Conservation (phyloP, 2,329 filamentous ascomycete genomes). For the Penicillium sp. region DNA sequence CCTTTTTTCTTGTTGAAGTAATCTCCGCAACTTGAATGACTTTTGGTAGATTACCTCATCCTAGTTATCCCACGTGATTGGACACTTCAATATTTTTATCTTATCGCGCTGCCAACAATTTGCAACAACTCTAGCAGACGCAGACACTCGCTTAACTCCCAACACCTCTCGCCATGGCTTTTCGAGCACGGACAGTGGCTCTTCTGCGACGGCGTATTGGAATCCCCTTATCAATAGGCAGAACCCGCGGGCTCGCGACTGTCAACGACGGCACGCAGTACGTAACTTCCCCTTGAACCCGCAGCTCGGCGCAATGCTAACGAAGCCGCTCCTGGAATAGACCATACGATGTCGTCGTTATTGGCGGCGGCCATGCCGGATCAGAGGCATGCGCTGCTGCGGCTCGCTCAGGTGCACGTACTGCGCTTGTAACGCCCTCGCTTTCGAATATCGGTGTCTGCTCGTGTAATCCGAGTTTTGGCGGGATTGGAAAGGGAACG, state of each 20-base stretch:
- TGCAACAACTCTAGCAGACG: no score
- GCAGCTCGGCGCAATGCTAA: conserved; percentile 11
- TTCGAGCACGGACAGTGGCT: conserved; percentile 36
- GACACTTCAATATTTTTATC: conserved; percentile 21
- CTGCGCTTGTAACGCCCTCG: conserved; percentile 86
- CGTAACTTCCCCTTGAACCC: conserved; percentile 10
- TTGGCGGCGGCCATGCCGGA: conserved; percentile 94
- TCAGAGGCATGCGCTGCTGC: conserved; percentile 92
- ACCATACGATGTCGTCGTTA: conserved; percentile 88
- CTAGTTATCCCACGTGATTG: conserved; percentile 23
- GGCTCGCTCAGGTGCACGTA: conserved; percentile 84
- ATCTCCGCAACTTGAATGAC: no score
- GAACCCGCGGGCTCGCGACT: conserved; percentile 42
- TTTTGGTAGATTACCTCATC: conserved; percentile 21
- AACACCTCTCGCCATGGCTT: conserved; percentile 34
- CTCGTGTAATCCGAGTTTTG: conserved; percentile 96
- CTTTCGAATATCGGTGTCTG: conserved; percentile 89
- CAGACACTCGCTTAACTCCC: background rate
- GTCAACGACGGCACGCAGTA: conserved; percentile 44
- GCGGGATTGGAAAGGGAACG: conserved; percentile 97
- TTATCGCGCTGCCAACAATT: conserved; percentile 17
- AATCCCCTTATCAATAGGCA: conserved; percentile 25
- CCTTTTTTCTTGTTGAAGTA: no score
- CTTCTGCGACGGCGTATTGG: conserved; percentile 33
- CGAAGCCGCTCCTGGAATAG: conserved; percentile 45